Conservation (phyloP, 331 rosid species). For the Spiraea crenata region DNA sequence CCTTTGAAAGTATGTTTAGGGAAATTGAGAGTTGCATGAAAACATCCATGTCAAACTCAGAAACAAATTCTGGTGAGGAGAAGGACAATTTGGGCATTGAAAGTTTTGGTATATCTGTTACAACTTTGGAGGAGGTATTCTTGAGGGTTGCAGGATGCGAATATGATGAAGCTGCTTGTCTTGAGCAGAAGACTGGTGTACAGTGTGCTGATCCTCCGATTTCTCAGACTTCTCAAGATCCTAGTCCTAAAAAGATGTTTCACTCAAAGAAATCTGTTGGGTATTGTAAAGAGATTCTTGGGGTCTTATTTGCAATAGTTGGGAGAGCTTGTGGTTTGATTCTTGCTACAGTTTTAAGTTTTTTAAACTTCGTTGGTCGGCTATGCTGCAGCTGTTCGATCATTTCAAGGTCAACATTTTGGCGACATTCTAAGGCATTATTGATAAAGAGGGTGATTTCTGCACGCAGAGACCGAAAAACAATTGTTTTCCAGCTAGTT, state of each 20-base stretch:
- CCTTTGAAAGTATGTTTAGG: slow-evolving; percentile 85
- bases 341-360: slow-evolving; percentile 49
- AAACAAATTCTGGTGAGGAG: slow-evolving; percentile 34
- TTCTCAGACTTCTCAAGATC: slow-evolving; percentile 50
- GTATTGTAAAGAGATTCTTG: slow-evolving; percentile 50
- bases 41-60: slow-evolving; percentile 37
- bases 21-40: slow-evolving; percentile 91
- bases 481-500: slow-evolving; percentile 86
- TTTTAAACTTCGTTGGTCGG: slow-evolving; percentile 49
- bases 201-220: slow-evolving; percentile 36
- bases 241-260: slow-evolving; percentile 33
- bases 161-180: slow-evolving; percentile 54
- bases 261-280: slow-evolving; percentile 44
- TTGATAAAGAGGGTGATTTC: slow-evolving; percentile 81
- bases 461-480: slow-evolving; percentile 90
- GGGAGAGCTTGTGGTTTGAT: slow-evolving; percentile 63
- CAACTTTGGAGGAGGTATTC: slow-evolving; percentile 98
- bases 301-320: slow-evolving; percentile 51
- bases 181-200: slow-evolving; percentile 38
- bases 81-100: slow-evolving; percentile 70
- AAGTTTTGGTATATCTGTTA: slow-evolving; percentile 96
- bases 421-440: slow-evolving; percentile 86
- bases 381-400: slow-evolving; percentile 75
- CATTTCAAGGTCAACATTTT: slow-evolving; percentile 71
- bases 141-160: slow-evolving; percentile 91